Evolutionary conservation across 2,329 filamentous ascomycete genomes (phyloP), one percentile per base, ranked within the genome.

Genomic region (Fusarium poae): DNA sequence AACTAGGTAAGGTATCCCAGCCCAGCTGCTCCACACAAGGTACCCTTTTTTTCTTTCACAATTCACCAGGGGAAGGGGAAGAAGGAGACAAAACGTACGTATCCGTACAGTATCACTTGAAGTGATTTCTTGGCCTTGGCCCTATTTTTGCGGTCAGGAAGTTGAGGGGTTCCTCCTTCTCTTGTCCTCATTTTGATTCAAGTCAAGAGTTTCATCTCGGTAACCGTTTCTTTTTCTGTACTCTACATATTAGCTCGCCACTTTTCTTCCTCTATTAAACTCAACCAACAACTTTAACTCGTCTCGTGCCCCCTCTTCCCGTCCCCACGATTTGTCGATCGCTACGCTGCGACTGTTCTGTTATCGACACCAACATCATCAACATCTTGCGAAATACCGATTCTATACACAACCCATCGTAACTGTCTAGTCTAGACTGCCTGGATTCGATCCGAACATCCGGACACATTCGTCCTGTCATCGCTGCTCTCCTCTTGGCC

Each of bases 321-420:
- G 51, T 67, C 68, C 61, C 67, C 58, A 65, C 67, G 64, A 58
- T 62, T 65, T 57, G 55, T 65, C 60, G 55, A 71, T 71, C 67
- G 45, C 49, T 43, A 57, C 54, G 42, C 49, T 43, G 61, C 54
- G 42, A 55, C 44, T 40, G 18, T 16, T 29, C 44, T 40, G 18
- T 16, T 29, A 40, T 29, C 48, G n/a, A 51, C 34, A 34, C 50
- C 44, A 29, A 67, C 54, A 42, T 42, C 48, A 29, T 42, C 48
- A 29, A 67, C 54, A 42, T 42, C 34, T 40, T 64, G 21, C 37
- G 50, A 54, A 43, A 27, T 23, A 25, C 43, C 40, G 37, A 20
- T 57, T 29, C 34, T 27, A 37, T 25, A 39, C 9, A 44, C 25
- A 11, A 45, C n/a, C 13, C 29, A 34, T 29, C 11, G 25, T 51